Conservation (phyloP, 768 basidiomycete species). For the Mycena metata region DNA sequence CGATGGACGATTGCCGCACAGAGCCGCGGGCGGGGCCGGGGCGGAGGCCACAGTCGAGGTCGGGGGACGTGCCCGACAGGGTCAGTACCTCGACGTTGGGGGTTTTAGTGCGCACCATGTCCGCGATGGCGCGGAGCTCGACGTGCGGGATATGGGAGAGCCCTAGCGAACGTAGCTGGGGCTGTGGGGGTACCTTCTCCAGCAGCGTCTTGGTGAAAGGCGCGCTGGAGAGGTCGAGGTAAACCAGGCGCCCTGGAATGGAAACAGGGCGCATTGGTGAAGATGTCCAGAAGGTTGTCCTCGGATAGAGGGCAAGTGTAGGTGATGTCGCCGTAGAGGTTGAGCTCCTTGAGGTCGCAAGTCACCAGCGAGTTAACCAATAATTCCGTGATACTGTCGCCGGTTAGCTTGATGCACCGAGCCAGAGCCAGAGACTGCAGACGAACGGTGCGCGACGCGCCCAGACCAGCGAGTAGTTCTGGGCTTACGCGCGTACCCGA, state of each 20-base stretch:
- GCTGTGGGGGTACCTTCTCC: conserved; percentile 68
- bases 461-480: conserved; percentile 78
- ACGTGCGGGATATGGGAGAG: conserved; percentile 88
- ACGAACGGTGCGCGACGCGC: conserved; percentile 71
- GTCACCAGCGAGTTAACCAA: conserved; percentile 78
- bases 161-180: conserved; percentile 87
- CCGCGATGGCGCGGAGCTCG: conserved; percentile 71
- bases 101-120: conserved; percentile 78
- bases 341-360: conserved; percentile 77
- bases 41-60: conserved; percentile 72
- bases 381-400: conserved; percentile 81
- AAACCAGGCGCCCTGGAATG: conserved; percentile 77
- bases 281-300: conserved; percentile 75
- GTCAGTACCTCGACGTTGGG: conserved; percentile 89
- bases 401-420: conserved; percentile 87
- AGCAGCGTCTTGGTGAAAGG: conserved; percentile 74
- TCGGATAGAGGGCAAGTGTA: conserved; percentile 79
- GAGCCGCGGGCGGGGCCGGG: conserved; percentile 54
- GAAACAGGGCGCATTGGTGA: conserved; percentile 86
- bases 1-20: conserved; percentile 77
- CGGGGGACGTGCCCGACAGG: conserved; percentile 79
- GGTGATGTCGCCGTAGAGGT: conserved; percentile 90
- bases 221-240: conserved; percentile 91
- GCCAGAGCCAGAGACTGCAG: conserved; percentile 87
- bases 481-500: conserved; percentile 89